Evolutionary conservation across 2,329 filamentous ascomycete species (phyloP), one percentile per base, ranked within the genome.

Genomic region (Colletotrichum spaethianum): DNA sequence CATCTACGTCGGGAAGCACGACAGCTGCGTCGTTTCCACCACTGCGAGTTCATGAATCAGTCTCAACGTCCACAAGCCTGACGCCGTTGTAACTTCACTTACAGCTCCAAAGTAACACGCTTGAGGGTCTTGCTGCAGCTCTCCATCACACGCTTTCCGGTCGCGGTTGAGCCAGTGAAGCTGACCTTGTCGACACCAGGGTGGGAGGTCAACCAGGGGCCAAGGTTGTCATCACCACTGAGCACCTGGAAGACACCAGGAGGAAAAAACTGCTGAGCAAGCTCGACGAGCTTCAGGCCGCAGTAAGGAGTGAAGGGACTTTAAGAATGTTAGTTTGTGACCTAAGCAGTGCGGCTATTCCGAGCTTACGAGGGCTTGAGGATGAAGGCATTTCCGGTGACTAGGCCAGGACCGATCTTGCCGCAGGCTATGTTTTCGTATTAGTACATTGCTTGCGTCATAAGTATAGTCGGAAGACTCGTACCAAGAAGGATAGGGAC

Each of bases 11-110:
- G 0, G 85, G 84, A 40, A 86, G 84, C 44, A 91, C 83, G 74
- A 92, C 89, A n/a, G 87, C 86, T 1, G 89, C 85, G 72, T 91
- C 89, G 75, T 92, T 92, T 40, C 89, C 90, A 46, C 89, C 88
- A 31, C 70, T 74, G 48, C 18, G 7, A n/a, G n/a, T 20, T 63
- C 52, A 38, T 59, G 65, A 53, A 59, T 72, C 42, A 72, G 59
- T 52, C 2, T 31, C 6, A 4, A 11, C 3, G 3, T 42, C 14
- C n/a, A 31, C 18, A 62, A 5, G 53, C 42, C 9, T 36, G n/a
- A 53, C 16, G 42, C 33, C 28, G 74, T 9, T 63, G 79, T 75
- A 20, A 26, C 18, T 59, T 59, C 52, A 69, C 69, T 72, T 60
- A 72, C 69, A 91, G 84, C 79, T 92, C 90, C 18, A 92, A 84